These are phyloP conservation scores for Knufia fluminis DNA, from an alignment of 2,329 filamentous ascomycete species.

Conservation along the genomic window DNA sequence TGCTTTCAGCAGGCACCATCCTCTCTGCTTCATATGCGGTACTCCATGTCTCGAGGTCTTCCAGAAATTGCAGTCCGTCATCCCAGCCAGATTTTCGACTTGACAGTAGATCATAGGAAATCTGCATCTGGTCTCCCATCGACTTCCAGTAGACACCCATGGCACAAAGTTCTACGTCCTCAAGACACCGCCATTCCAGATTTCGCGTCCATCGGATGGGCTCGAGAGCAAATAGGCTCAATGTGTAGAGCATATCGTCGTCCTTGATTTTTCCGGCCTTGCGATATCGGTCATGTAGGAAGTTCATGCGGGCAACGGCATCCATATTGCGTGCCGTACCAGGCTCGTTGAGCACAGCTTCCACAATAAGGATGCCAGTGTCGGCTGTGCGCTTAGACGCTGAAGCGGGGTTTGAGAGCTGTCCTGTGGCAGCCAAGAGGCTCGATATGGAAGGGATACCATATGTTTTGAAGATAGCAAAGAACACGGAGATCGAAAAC, in stretches of 20 bases:
- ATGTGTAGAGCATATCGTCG: slow-evolving; percentile 56
- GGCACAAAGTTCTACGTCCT: slow-evolving; percentile 57
- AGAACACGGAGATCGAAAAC: slow-evolving; percentile 19
- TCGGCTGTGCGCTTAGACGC: slow-evolving; percentile 46
- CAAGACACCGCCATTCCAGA: slow-evolving; percentile 62
- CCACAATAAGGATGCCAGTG: slow-evolving; percentile 41
- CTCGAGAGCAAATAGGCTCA: slow-evolving; percentile 56
- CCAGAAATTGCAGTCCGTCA: slow-evolving; percentile 36
- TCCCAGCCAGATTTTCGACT: slow-evolving; percentile 29
- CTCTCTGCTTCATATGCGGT: slow-evolving; percentile 45
- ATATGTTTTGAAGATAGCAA: slow-evolving; percentile 38
- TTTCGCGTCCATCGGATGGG: slow-evolving; percentile 53
- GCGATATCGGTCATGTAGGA: slow-evolving; percentile 50
- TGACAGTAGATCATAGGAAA: slow-evolving; percentile 36
- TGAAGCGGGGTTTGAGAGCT: slow-evolving; percentile 37
- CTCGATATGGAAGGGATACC: slow-evolving; percentile 48
- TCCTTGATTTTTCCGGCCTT: slow-evolving; percentile 51
- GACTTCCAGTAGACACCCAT: slow-evolving; percentile 56
- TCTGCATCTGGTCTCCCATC: slow-evolving; percentile 60
- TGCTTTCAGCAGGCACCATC: slow-evolving; percentile 39
- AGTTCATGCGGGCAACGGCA: slow-evolving; percentile 56
- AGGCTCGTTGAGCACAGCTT: slow-evolving; percentile 34
- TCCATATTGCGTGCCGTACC: slow-evolving; percentile 35
- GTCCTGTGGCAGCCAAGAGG: slow-evolving; percentile 40
- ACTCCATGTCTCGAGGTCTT: slow-evolving; percentile 38